phyloP scores from a whole-genome alignment of 495 filamentous ascomycete genomes.

The Xylaria curta region DNA sequence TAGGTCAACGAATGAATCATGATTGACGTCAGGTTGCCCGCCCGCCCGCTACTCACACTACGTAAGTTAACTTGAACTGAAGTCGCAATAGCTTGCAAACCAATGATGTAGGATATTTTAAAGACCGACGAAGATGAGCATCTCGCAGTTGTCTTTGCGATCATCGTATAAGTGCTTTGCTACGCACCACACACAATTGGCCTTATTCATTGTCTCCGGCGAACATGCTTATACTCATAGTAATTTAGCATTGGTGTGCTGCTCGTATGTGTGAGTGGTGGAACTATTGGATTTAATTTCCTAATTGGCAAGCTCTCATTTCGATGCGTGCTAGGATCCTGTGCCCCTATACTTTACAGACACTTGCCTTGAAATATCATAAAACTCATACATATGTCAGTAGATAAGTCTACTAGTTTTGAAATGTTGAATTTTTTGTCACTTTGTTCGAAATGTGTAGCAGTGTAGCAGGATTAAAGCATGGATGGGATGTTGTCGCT shows the following conservation, averaged over 20 bases:
- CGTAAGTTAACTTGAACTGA: too few species aligned
- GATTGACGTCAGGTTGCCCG: too few species aligned
- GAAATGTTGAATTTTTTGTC: not conserved
- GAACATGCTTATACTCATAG: not conserved
- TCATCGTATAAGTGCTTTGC: not conserved
- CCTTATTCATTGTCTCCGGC: not conserved
- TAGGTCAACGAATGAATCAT: too few species aligned
- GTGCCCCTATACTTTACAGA: not conserved
- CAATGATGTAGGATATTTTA: too few species aligned
- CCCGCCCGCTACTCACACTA: too few species aligned
- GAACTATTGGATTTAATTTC: constrained; percentile 9
- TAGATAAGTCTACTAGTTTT: not conserved
- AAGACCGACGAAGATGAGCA: too few species aligned
- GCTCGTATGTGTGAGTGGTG: not conserved
- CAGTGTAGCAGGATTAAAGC: not conserved
- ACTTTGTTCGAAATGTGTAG: not conserved
- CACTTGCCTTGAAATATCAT: not conserved
- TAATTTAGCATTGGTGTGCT: not conserved
- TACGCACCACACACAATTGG: not conserved
- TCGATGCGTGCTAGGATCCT: not conserved
- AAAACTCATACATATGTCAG: not conserved
- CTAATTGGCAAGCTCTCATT: not conserved
- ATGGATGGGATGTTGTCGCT: not conserved
- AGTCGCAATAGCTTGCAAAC: too few species aligned
- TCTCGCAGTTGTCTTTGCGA: too few species aligned